A percentile compares a stretch with the other conserved stretches of the same genome.
Evolutionary conservation across 2,329 filamentous ascomycete genomes (phyloP).

Genomic region (Aureobasidium leucospermi): DNA sequence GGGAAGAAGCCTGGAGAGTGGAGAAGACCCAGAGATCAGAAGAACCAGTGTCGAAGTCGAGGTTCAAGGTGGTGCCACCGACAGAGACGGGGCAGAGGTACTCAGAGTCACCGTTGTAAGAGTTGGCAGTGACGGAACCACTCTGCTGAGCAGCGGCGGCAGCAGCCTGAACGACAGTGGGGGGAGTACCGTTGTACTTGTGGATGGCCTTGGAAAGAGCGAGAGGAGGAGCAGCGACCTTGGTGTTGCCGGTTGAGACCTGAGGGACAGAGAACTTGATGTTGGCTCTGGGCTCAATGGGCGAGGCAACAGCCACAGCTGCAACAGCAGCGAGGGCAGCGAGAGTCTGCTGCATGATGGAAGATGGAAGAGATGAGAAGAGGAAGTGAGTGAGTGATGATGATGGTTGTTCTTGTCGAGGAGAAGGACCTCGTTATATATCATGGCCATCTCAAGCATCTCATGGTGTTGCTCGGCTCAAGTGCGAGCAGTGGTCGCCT

Average conservation of each 20-base stretch:
- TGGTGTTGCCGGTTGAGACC: conserved; percentile 32
- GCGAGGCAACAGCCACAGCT: conserved; percentile 24
- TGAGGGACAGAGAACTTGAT: conserved; percentile 25
- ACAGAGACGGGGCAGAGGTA: conserved; percentile 52
- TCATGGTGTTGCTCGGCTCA: background rate
- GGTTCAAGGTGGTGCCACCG: conserved; percentile 54
- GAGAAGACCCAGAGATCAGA: conserved; percentile 59
- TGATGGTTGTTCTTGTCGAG: background rate
- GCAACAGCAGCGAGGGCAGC: conserved; percentile 26
- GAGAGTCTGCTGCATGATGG: conserved; percentile 17
- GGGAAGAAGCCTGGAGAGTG: conserved; percentile 43
- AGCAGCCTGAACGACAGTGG: conserved; percentile 21
- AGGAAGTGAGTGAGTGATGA: background rate
- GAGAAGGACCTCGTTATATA: background rate
- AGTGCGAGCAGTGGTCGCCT: background rate
- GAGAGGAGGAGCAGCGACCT: conserved; percentile 25
- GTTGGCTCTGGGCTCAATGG: conserved; percentile 14
- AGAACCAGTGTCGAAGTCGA: conserved; percentile 68
- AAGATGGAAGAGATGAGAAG: background rate
- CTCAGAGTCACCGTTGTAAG: conserved; percentile 18
- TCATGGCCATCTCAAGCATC: background rate
- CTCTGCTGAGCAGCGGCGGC: conserved; percentile 30
- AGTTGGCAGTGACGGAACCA: conserved; percentile 34
- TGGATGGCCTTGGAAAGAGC: conserved; percentile 21
- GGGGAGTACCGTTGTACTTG: conserved; percentile 22